Base-by-base conservation (phyloP, 2,329 filamentous ascomycete genomes). In the Graphilbum sp. region DNA sequence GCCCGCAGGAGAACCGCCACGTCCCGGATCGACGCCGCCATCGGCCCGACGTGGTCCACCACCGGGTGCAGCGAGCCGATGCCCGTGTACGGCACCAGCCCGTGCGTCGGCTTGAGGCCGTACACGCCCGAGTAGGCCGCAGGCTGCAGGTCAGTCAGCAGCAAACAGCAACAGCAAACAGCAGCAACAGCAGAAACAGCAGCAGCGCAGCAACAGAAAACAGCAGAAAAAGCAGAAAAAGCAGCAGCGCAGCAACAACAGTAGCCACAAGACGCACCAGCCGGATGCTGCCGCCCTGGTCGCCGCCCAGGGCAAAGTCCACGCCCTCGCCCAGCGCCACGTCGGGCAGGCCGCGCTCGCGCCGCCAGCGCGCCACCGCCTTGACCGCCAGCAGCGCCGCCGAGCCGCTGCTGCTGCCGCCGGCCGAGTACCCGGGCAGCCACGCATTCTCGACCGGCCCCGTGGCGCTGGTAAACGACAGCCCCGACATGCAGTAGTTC, bases 361-460 rank as follows among this genome's bases (percentile, higher is more conserved):
- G 25, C 0, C 46, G 38, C 43, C 43, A 47, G 1, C 36, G 35
- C 10, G 30, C 19, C 18, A 47, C 37, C 2, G 24, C 3, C 10
- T 39, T 37, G 5, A 59, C 44, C 0, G 52, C 54, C 15, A 55
- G 40, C 6, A 62, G 40, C 1, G 52, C 57, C 0, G 66, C 81
- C 7, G 74, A 75, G 2, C 82, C 82, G 4, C 79, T 79, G 0
- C 80, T 85, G 5, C 75, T 82, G 10, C 82, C 82, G 34, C 82
- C 82, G 3, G 75, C 72, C 52, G 88, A 88, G 58, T 84, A 88
- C 4, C 63, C 54, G 0, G 60, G 53, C 51, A 86, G 82, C 54
- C 82, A 75, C 0, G 83, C 83, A 48, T 90, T 90, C 18, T 66
- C 63, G 0, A 67, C 72, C 3, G 75, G 73, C 44, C 86, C 85